Conservation (phyloP, 2,329 filamentous ascomycete species). For the Emergomyces orientalis region DNA sequence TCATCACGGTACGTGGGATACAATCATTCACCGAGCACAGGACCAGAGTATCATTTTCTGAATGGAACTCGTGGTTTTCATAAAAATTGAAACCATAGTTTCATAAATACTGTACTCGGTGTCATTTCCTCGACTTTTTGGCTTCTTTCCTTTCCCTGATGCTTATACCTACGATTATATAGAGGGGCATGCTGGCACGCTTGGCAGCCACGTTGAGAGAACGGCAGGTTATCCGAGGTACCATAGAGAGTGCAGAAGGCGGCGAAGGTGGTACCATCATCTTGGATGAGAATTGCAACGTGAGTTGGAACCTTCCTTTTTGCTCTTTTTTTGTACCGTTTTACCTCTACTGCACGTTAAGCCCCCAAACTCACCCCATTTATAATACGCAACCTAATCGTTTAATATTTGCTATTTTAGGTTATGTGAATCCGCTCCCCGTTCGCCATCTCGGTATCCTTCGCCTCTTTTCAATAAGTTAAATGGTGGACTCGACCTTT, state of each 20-base stretch:
- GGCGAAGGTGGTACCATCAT: conserved; percentile 28
- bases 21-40: conserved; percentile 17
- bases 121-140: conserved; percentile 1
- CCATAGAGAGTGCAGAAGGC: conserved; percentile 18
- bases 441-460: background rate
- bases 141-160: conserved; percentile 1
- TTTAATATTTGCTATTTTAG: conserved; percentile 1
- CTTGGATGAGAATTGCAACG: conserved; percentile 38
- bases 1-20: conserved; percentile 43
- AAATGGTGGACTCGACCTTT: background rate
- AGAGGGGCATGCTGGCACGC: conserved; percentile 41
- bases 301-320: conserved; percentile 21
- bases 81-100: conserved; percentile 4
- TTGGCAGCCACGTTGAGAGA: conserved; percentile 36
- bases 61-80: conserved; percentile 18
- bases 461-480: background rate
- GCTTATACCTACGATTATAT: conserved; percentile 16
- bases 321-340: background rate
- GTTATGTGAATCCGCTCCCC: conserved; percentile 9
- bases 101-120: background rate
- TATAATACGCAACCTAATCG: background rate
- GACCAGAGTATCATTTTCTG: conserved; percentile 18
- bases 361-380: background rate
- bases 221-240: conserved; percentile 22
- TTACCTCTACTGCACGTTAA: background rate